Percentiles rank a stretch among this genome's conserved stretches.
Evolutionary conservation across 2,329 filamentous ascomycete species (phyloP).

Genomic region (Colletotrichum sp.): DNA sequence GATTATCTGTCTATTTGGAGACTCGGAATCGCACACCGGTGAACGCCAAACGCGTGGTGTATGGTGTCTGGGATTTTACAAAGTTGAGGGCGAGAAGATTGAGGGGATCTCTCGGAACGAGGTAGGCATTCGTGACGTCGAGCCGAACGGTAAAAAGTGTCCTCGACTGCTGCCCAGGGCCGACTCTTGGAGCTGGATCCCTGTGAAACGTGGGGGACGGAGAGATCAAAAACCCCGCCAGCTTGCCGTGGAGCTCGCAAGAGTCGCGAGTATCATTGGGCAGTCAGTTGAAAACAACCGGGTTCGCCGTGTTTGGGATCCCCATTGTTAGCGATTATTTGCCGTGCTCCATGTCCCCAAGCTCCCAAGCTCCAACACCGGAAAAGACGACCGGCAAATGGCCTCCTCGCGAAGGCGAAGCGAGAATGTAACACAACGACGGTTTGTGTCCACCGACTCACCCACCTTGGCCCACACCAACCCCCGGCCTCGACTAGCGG

Average conservation of each 20-base stretch:
- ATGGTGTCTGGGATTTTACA: background rate
- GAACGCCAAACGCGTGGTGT: background rate
- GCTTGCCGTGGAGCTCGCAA: background rate
- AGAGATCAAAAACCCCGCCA: background rate
- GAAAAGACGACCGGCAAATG: background rate
- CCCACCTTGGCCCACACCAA: background rate
- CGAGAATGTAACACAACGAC: background rate
- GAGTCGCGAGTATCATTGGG: background rate
- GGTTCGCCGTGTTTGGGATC: background rate
- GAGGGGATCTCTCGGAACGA: background rate
- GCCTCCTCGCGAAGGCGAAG: background rate
- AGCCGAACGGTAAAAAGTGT: background rate
- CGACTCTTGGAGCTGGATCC: background rate
- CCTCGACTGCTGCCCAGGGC: background rate
- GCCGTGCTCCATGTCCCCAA: background rate
- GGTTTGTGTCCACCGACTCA: background rate
- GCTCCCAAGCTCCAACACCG: background rate
- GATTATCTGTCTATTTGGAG: background rate
- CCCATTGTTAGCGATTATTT: background rate
- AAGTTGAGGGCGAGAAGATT: background rate
- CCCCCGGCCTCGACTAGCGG: background rate
- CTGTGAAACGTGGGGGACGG: background rate
- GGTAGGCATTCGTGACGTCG: background rate
- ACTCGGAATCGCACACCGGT: background rate
- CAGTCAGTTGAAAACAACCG: background rate